These are phyloP conservation scores for Penicillium sp. DNA, from an alignment of 2,329 filamentous ascomycete genomes.

Conservation along the genomic window DNA sequence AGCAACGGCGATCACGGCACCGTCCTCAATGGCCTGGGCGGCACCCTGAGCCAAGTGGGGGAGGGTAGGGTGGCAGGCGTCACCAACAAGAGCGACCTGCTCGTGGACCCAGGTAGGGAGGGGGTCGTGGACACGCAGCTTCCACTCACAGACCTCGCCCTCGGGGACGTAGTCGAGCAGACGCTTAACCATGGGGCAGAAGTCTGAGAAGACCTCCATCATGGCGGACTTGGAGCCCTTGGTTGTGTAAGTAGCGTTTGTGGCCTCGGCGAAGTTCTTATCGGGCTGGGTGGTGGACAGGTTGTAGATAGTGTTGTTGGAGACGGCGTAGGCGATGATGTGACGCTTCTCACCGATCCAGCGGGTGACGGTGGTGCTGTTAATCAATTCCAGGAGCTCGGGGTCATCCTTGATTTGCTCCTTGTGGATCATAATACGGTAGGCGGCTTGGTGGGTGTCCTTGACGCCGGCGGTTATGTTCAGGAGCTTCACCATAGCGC, in stretches of 20 bases:
- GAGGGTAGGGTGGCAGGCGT: constrained; percentile 63
- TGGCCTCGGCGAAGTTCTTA: constrained; percentile 58
- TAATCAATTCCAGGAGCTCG: constrained; percentile 56
- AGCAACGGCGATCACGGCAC: constrained; percentile 55
- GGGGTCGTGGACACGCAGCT: constrained; percentile 61
- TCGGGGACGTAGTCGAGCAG: constrained; percentile 63
- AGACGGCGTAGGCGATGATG: constrained; percentile 67
- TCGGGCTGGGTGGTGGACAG: constrained; percentile 63
- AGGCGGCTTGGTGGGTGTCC: constrained; percentile 55
- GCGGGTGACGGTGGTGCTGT: constrained; percentile 57
- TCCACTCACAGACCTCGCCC: constrained; percentile 68
- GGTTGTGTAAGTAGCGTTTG: constrained; percentile 63
- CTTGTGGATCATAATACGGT: constrained; percentile 54
- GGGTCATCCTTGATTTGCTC: constrained; percentile 49
- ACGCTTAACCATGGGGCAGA: constrained; percentile 60
- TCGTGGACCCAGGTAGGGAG: constrained; percentile 62
- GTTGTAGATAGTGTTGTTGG: constrained; percentile 65
- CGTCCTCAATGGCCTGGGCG: constrained; percentile 65
- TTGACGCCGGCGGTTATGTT: constrained; percentile 42
- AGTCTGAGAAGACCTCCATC: constrained; percentile 59
- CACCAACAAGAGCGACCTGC: constrained; percentile 55
- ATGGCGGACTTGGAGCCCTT: constrained; percentile 61
- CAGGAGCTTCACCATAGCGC: constrained; percentile 42
- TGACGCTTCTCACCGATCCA: constrained; percentile 68
- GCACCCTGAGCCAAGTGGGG: constrained; percentile 65